Evolutionary conservation across 176 grass and related monocot genomes (phyloP).

Genomic region (Eleusine coracana): DNA sequence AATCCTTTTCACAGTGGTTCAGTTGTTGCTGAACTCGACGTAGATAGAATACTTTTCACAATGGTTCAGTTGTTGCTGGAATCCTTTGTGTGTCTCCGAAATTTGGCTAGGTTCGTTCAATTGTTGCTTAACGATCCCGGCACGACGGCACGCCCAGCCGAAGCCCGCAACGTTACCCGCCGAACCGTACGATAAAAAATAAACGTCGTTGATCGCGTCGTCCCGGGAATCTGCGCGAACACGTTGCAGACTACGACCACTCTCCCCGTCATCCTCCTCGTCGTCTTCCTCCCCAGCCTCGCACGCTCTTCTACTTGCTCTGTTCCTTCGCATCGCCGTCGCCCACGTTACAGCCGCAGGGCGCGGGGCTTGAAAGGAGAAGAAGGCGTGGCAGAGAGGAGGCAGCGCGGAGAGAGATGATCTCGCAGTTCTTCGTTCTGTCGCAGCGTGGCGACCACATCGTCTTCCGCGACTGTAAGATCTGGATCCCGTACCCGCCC

Average conservation of each 20-base stretch:
- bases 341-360: background rate
- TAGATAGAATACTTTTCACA: too few relatives aligned
- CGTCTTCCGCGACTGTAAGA: conserved; percentile 97
- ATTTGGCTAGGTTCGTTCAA: too few relatives aligned
- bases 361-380: background rate
- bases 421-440: conserved; percentile 98
- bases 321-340: conserved; percentile 16
- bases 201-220: conserved; percentile 2
- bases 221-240: background rate
- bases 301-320: background rate
- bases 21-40: too few relatives aligned
- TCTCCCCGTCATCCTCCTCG: conserved; percentile 17
- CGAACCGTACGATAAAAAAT: background rate
- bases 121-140: too few relatives aligned
- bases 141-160: too few relatives aligned
- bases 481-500: conserved; percentile 46
- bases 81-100: too few relatives aligned
- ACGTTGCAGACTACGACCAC: background rate
- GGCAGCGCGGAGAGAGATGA: conserved; percentile 50
- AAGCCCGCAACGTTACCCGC: background rate
- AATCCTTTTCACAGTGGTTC: too few relatives aligned
- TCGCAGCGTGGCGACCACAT: conserved; percentile 99
- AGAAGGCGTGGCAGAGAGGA: background rate
- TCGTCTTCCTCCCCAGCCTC: background rate
- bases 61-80: too few relatives aligned